Base-by-base conservation (phyloP, 352 stramenopile species). In the Phytopythium helicoides region DNA sequence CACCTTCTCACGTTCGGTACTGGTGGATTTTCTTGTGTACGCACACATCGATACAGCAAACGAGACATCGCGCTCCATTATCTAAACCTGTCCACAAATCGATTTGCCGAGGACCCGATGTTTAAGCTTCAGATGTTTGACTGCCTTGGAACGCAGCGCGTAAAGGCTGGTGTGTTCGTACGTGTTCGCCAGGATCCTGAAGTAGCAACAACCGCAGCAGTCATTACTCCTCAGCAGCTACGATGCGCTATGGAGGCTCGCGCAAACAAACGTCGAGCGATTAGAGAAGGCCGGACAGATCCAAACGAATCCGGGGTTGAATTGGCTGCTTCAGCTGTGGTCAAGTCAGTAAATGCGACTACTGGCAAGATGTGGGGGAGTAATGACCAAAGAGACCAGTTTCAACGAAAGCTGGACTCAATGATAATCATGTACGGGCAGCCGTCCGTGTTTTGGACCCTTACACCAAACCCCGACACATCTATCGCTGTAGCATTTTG, bases 51-150 rank as follows among this genome's bases (percentile, higher is more conserved):
- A 1, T 71, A 71, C 44, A 60, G 49, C 26, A 41, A 49, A 14
- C 62, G 53, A 3, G 53, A 47, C 6, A 63, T 71, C 14, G 54
- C 66, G 3, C 31, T 63, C 0, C 62, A 71, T 46, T 71, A 71
- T 35, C 56, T 65, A 6, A 60, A 65, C 16, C 41, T 70, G 19
- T 62, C 62, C 0, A 60, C 38, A 3, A 65, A 65, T 16, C 33
- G 36, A 4, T 66, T 66, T 41, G 62, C 62, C 0, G 54, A 63
- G 41, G 62, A 66, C 33, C 15, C 56, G 1, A 14, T 66, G 14
- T 71, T 61, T 41, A 71, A 66, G 25, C 10, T 66, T 12, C 14
- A 40, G 10, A 71, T 71, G 62, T 66, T 66, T 21, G 62, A 66
- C 40, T 56, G 45, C 25, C 33, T 71, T 1, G 50, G 53, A 0